Conservation (phyloP, 805 yeast species). For the Zygosaccharomyces bailii region DNA sequence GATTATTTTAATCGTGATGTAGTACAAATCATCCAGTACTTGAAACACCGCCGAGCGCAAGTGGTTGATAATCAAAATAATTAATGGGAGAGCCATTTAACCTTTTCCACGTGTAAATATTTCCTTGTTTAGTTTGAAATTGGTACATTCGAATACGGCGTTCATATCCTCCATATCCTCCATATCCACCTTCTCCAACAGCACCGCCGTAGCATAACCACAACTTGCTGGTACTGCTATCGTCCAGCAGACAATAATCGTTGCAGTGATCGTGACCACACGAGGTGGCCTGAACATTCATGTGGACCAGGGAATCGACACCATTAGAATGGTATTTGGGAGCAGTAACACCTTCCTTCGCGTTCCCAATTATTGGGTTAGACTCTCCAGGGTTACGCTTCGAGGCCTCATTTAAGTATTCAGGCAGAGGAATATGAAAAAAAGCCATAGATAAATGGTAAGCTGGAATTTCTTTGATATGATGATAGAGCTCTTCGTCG, state of each 20-base stretch:
- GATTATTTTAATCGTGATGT: constrained; percentile 24
- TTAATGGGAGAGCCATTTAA: constrained; percentile 52
- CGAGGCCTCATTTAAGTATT: constrained; percentile 51
- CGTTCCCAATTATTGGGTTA: constrained; percentile 52
- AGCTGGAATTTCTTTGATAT: constrained; percentile 35
- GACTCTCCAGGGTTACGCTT: constrained; percentile 30
- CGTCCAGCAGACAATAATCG: constrained; percentile 75
- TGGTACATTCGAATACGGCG: constrained; percentile 75
- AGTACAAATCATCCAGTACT: constrained; percentile 29
- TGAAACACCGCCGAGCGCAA: constrained; percentile 46
- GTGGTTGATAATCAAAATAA: constrained; percentile 47
- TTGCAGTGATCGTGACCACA: constrained; percentile 97
- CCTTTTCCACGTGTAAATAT: constrained; percentile 66
- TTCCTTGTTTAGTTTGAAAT: constrained; percentile 48
- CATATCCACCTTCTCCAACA: constrained; percentile 94
- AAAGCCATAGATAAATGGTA: constrained; percentile 76
- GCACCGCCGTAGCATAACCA: constrained; percentile 97
- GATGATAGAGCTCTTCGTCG: constrained; percentile 30
- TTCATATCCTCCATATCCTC: constrained; percentile 84
- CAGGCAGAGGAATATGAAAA: constrained; percentile 92
- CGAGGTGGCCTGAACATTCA: constrained; percentile 70
- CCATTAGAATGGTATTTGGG: constrained; percentile 70
- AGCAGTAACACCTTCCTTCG: constrained; percentile 74
- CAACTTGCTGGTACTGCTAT: constrained; percentile 37
- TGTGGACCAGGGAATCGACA: constrained; percentile 50